Evolutionary conservation across 495 filamentous ascomycete genomes (phyloP).

Genomic region (Hyaloscypha hepaticicola): DNA sequence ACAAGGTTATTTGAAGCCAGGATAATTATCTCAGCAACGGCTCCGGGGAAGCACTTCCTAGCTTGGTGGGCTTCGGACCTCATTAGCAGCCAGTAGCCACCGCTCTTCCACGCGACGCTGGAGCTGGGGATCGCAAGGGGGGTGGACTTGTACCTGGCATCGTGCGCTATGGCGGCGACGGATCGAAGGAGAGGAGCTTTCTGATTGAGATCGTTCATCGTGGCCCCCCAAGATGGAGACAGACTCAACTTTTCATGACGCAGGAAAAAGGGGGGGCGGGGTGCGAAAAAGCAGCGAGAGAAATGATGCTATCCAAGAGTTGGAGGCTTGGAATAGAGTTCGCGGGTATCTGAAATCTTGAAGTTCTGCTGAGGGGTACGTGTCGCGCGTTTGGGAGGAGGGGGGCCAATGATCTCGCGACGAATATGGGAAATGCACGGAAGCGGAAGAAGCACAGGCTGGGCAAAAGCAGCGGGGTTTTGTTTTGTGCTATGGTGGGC

Average conservation of each 20-base stretch:
- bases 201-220: not conserved
- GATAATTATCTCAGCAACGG: constrained; percentile 3
- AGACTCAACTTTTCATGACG: not conserved
- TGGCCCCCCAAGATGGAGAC: not conserved
- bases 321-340: not conserved
- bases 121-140: not conserved
- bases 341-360: not conserved
- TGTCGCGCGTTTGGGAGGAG: constrained; percentile 16
- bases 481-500: constrained; percentile 1
- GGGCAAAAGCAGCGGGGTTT: constrained; percentile 20
- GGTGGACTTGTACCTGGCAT: constrained; percentile 21
- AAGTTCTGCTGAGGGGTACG: not conserved
- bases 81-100: not conserved
- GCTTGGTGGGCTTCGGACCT: not conserved
- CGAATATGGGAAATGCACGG: constrained; percentile 20
- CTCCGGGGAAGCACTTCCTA: constrained; percentile 25
- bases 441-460: not conserved
- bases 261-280: not conserved
- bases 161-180: not conserved
- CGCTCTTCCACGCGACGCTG: constrained; percentile 5
- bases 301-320: not conserved
- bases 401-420: constrained; percentile 18
- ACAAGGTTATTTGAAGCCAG: constrained; percentile 1
- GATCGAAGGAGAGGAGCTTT: constrained; percentile 6
- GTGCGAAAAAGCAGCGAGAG: not conserved